phyloP scores from a whole-genome alignment of 306 rosid species.

The Ormosia semicastrata region DNA sequence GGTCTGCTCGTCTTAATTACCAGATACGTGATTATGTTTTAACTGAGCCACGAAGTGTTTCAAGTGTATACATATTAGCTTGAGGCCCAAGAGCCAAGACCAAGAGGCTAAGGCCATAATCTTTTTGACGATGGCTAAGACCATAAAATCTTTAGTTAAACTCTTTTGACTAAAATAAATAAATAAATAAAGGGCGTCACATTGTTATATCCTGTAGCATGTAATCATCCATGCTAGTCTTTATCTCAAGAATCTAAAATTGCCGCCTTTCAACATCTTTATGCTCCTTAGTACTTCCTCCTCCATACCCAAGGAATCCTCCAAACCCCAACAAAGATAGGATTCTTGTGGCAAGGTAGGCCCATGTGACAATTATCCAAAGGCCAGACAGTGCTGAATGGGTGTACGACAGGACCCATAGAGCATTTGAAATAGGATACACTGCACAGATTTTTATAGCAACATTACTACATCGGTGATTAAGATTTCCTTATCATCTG shows the following conservation, averaged over 20 bases:
- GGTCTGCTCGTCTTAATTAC: neutral
- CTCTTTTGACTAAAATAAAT: neutral
- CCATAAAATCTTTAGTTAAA: neutral
- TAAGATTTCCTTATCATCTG: neutral
- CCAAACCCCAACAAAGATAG: neutral
- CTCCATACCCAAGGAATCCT: neutral
- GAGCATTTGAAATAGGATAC: neutral
- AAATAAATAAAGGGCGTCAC: neutral
- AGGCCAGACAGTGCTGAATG: neutral
- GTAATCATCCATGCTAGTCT: neutral
- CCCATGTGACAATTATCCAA: neutral
- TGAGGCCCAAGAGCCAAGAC: neutral
- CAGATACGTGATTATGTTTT: neutral
- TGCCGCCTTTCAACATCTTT: neutral
- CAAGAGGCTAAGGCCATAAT: neutral
- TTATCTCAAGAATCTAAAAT: neutral
- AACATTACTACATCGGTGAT: neutral
- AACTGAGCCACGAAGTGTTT: neutral
- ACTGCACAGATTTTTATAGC: neutral
- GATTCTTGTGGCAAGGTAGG: constrained; percentile 1
- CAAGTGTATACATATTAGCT: neutral
- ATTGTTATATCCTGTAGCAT: neutral
- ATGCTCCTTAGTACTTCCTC: neutral
- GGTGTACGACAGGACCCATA: neutral
- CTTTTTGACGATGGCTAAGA: no score